Conservation (phyloP, 148 eudicot species). For the Heliamphora exappendiculata region DNA sequence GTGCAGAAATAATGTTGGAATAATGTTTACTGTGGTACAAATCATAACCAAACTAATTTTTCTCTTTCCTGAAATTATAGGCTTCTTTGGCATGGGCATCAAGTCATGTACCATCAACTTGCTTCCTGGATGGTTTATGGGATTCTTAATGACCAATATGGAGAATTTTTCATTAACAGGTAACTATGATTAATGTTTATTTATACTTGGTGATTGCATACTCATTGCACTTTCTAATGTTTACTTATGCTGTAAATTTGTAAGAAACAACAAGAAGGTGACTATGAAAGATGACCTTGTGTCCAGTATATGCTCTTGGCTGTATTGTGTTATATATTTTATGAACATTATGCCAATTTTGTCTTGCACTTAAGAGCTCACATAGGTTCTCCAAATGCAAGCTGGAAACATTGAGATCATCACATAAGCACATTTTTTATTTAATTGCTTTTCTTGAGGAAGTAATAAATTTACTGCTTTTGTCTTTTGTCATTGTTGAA, state of each 20-base stretch:
- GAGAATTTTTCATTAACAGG: constrained; percentile 86
- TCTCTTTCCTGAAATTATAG: constrained; percentile 30
- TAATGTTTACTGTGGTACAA: neutral
- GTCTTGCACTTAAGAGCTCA: neutral
- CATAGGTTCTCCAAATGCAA: neutral
- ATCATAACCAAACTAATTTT: neutral
- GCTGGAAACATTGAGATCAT: neutral
- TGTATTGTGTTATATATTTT: neutral
- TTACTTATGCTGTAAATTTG: neutral
- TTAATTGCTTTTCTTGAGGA: neutral
- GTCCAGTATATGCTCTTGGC: neutral
- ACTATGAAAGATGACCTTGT: neutral
- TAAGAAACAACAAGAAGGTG: neutral
- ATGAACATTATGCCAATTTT: neutral
- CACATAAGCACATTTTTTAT: neutral
- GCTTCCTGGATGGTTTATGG: constrained; percentile 98
- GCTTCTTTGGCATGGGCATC: constrained; percentile 99
- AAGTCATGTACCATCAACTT: constrained; percentile 94
- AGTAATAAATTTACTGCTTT: neutral
- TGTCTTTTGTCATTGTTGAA: neutral
- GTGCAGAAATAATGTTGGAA: neutral
- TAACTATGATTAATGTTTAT: constrained; percentile 13
- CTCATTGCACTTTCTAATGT: neutral
- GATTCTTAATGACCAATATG: constrained; percentile 83
- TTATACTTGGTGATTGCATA: constrained; percentile 1